Conservation (phyloP, 2,329 filamentous ascomycete species). For the Coniochaeta sp. region DNA sequence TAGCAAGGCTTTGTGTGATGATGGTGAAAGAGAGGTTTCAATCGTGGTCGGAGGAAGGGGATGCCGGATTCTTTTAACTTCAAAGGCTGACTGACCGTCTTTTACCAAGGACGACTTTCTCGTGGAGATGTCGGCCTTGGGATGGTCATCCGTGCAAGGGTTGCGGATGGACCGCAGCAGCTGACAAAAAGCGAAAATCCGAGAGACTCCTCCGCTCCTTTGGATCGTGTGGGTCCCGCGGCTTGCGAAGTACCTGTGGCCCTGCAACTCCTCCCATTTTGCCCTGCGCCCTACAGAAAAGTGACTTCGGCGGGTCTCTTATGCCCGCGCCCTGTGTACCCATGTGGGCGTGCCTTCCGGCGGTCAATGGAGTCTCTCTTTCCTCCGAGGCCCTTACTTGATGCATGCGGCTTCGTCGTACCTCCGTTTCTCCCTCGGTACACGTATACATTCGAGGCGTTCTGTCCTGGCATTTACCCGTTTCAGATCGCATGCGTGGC, state of each 20-base stretch:
- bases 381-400: not conserved
- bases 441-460: not conserved
- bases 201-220: slow-evolving; percentile 5
- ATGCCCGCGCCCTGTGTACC: not conserved
- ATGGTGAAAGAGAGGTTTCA: not conserved
- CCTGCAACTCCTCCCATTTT: not conserved
- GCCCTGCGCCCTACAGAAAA: not conserved
- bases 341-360: not conserved
- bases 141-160: slow-evolving; percentile 15
- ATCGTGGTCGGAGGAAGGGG: not conserved
- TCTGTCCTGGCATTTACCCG: not conserved
- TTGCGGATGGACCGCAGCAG: slow-evolving; percentile 16
- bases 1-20: not conserved
- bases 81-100: slow-evolving; percentile 9
- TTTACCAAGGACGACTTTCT: slow-evolving; percentile 5
- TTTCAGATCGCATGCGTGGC: slow-evolving; percentile 1
- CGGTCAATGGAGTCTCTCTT: not conserved
- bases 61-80: slow-evolving; percentile 2
- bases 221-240: slow-evolving; percentile 2
- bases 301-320: slow-evolving; percentile 1
- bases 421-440: not conserved
- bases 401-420: not conserved
- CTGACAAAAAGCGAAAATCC: slow-evolving; percentile 18
- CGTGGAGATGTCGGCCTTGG: slow-evolving; percentile 8
- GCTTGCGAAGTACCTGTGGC: slow-evolving; percentile 1